Conservation (phyloP, 768 basidiomycete genomes). For the Suillus brevipes region DNA sequence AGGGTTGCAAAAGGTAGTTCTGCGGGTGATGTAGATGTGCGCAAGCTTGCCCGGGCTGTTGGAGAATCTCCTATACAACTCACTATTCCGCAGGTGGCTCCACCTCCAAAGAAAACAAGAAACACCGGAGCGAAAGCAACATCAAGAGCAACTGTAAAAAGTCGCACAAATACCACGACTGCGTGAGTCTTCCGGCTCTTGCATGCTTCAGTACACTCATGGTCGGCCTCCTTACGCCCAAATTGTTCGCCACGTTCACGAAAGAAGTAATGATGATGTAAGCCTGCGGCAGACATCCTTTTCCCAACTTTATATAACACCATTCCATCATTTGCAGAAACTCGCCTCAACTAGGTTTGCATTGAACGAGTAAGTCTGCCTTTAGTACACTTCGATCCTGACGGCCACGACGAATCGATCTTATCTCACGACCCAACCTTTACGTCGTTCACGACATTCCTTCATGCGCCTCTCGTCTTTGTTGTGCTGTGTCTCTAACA, state of each 20-base stretch:
- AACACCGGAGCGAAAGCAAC: constrained; percentile 24
- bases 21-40: constrained; percentile 23
- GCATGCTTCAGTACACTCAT: not conserved
- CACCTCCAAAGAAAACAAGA: constrained; percentile 45
- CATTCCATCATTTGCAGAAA: constrained; percentile 21
- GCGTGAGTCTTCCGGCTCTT: constrained; percentile 15
- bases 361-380: constrained; percentile 32
- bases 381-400: constrained; percentile 20
- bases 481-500: constrained; percentile 64
- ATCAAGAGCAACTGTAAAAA: constrained; percentile 18
- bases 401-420: constrained; percentile 14
- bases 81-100: constrained; percentile 17
- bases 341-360: constrained; percentile 25
- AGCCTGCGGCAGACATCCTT: constrained; percentile 18
- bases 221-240: constrained; percentile 1
- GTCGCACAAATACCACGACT: constrained; percentile 20
- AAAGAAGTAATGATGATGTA: constrained; percentile 35
- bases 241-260: constrained; percentile 7
- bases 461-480: constrained; percentile 63
- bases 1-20: constrained; percentile 20
- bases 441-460: constrained; percentile 30
- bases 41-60: constrained; percentile 12
- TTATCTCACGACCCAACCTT: constrained; percentile 8
- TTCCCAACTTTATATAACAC: constrained; percentile 16
- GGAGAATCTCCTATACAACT: constrained; percentile 6